A percentile compares a stretch with the other conserved stretches of the same genome.
Evolutionary conservation across 2,329 filamentous ascomycete genomes (phyloP).

Genomic region (Cladosporium sp.): DNA sequence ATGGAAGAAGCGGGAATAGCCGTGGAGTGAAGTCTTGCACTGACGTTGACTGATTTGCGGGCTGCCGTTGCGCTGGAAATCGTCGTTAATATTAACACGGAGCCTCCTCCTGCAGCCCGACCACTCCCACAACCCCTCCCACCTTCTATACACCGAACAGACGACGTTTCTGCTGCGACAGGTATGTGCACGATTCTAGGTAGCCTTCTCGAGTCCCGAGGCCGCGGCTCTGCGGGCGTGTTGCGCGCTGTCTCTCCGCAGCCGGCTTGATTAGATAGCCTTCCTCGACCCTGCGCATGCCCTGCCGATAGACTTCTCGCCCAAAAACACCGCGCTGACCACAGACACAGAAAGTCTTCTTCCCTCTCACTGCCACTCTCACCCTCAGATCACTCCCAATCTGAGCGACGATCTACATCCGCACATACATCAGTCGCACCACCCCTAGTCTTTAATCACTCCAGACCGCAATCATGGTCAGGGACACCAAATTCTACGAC

Average conservation of each 20-base stretch:
- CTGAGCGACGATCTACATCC: background rate
- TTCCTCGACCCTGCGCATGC: background rate
- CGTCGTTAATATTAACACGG: constrained; percentile 1
- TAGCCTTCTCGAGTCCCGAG: background rate
- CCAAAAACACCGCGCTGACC: background rate
- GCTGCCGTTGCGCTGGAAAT: constrained; percentile 1
- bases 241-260: background rate
- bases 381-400: background rate
- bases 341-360: constrained; percentile 3
- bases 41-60: background rate
- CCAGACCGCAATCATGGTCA: constrained; percentile 59
- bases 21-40: background rate
- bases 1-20: background rate
- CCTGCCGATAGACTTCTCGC: background rate
- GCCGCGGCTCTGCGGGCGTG: background rate
- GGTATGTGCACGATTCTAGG: background rate
- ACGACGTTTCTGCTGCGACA: background rate
- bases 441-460: background rate
- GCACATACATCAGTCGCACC: background rate
- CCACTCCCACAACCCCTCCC: background rate
- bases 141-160: background rate
- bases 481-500: constrained; percentile 77
- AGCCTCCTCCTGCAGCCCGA: background rate
- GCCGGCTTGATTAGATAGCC: constrained; percentile 9
- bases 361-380: background rate